A percentile compares a stretch with the other conserved stretches of the same genome.
Conservation (phyloP, 306 rosid species). For the Prinsepia uniflora region DNA sequence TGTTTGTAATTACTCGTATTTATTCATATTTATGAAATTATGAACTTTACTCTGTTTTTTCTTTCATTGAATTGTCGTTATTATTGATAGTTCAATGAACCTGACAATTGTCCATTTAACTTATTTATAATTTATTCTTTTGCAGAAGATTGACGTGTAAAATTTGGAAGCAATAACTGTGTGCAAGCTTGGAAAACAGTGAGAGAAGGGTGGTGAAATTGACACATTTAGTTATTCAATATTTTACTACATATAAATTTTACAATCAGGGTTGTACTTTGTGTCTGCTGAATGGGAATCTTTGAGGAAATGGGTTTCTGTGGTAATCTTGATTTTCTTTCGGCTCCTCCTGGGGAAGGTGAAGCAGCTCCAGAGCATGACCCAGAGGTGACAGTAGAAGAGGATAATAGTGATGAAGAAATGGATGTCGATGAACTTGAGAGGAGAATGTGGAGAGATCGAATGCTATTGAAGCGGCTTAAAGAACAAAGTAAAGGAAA, state of each 20-base stretch:
- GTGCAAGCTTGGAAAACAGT: background rate
- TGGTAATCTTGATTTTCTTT: conserved; percentile 55
- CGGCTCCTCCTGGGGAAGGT: conserved; percentile 46
- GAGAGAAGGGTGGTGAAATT: background rate
- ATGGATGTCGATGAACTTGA: conserved; percentile 64
- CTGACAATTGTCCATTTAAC: background rate
- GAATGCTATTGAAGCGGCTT: conserved; percentile 50
- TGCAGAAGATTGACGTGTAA: conserved; percentile 3
- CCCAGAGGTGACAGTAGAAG: conserved; percentile 48
- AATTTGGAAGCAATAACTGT: background rate
- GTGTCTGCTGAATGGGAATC: conserved; percentile 42
- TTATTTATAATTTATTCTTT: conserved; percentile 9
- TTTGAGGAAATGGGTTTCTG: conserved; percentile 57
- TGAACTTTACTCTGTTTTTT: background rate
- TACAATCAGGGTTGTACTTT: background rate
- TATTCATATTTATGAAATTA: conserved; percentile 10
- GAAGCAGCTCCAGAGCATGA: conserved; percentile 41
- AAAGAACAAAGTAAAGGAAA: conserved; percentile 58
- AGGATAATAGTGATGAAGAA: conserved; percentile 65
- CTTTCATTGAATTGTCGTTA: conserved; percentile 1
- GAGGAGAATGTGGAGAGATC: conserved; percentile 74
- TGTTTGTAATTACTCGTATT: conserved; percentile 13
- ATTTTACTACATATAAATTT: background rate
- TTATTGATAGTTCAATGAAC: conserved; percentile 19
- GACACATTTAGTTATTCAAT: background rate